Evolutionary conservation across 331 rosid genomes (phyloP).

Genomic region (Cydonia oblonga): DNA sequence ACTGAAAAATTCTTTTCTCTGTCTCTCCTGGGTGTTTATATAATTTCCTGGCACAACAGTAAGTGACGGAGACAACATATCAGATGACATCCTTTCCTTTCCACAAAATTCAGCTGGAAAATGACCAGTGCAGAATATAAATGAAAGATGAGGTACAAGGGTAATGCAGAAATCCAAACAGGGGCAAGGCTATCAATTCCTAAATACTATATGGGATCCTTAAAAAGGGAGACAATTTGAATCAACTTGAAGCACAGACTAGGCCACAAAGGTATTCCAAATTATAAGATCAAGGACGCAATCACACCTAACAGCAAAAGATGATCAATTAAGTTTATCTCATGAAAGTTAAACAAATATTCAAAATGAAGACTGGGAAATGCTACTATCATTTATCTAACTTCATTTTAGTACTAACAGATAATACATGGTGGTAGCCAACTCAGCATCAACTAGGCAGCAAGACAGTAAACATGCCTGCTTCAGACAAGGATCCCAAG

Average conservation of each 20-base stretch:
- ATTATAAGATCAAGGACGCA: background rate
- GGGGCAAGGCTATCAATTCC: background rate
- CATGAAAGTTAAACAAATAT: background rate
- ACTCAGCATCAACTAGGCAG: background rate
- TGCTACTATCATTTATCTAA: background rate
- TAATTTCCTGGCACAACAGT: conserved; percentile 48
- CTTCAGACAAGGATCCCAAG: background rate
- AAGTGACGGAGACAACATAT: background rate
- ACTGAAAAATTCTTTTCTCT: conserved; percentile 49
- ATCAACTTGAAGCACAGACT: too few relatives aligned
- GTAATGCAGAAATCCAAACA: background rate
- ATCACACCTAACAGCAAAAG: background rate
- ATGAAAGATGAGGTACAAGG: background rate
- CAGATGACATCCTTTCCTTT: background rate
- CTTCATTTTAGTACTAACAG: background rate
- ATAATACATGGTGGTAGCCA: background rate
- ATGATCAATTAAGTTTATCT: background rate
- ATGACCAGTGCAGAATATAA: background rate
- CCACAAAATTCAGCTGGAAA: background rate
- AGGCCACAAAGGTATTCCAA: too few relatives aligned
- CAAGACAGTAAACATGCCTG: background rate
- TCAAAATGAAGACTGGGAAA: background rate
- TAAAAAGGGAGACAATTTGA: too few relatives aligned
- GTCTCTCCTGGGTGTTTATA: conserved; percentile 64
- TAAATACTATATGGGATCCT: too few relatives aligned